Conservation (phyloP, 176 grass and related monocot genomes). For the Cenchrus fungigraminus region DNA sequence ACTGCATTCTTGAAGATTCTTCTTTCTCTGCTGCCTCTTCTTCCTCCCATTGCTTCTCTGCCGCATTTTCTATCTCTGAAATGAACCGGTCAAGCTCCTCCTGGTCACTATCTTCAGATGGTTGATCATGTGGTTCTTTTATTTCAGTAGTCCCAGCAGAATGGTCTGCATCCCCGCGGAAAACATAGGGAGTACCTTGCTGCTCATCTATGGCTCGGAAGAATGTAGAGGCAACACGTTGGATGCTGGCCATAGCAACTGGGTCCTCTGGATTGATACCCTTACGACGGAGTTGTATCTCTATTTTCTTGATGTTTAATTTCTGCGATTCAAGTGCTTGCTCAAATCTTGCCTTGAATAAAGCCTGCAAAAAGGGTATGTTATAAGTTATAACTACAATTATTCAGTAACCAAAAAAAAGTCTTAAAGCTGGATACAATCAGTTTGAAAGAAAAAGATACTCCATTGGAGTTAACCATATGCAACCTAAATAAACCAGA, state of each 20-base stretch:
- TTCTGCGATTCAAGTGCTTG: constrained; percentile 97
- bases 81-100: constrained; percentile 97
- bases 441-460: neutral
- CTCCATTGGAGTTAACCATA: neutral
- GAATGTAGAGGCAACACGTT: constrained; percentile 87
- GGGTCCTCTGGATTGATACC: constrained; percentile 98
- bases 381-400: constrained; percentile 23
- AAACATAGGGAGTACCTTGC: constrained; percentile 93
- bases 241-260: constrained; percentile 96
- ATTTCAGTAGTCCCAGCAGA: constrained; percentile 33
- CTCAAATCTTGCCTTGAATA: constrained; percentile 98
- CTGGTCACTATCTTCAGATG: constrained; percentile 89
- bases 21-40: constrained; percentile 86
- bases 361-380: constrained; percentile 58
- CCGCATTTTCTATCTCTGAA: constrained; percentile 85
- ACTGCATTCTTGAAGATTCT: constrained; percentile 67
- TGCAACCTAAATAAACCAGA: constrained; percentile 18
- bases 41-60: constrained; percentile 91
- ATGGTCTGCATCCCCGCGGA: constrained; percentile 54
- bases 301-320: constrained; percentile 98
- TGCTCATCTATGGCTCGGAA: constrained; percentile 96
- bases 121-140: constrained; percentile 50
- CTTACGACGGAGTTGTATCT: constrained; percentile 85
- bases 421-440: neutral
- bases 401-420: constrained; percentile 23